A percentile compares a stretch with the other conserved stretches of the same genome.
Conservation (phyloP, 129 eudicot genomes). For the Logfia minima region DNA sequence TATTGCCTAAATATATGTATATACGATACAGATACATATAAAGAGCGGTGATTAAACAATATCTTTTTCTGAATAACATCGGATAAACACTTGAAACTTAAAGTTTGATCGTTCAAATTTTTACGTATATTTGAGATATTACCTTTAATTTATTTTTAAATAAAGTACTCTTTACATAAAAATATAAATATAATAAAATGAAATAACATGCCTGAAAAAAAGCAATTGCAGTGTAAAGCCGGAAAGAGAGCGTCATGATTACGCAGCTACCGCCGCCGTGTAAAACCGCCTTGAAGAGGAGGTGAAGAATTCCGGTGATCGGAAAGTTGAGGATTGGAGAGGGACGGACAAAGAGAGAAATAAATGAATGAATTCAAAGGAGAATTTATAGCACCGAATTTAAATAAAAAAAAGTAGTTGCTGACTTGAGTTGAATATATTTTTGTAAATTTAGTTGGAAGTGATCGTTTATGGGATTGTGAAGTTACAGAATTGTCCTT, state of each 20-base stretch:
- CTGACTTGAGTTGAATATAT: not conserved
- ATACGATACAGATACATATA: too few relatives aligned
- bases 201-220: constrained; percentile 36
- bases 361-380: constrained; percentile 3
- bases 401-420: not conserved
- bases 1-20: not conserved
- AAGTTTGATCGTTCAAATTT: not conserved
- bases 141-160: too few relatives aligned
- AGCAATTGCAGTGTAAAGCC: constrained; percentile 16
- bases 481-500: constrained; percentile 1
- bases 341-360: constrained; percentile 18
- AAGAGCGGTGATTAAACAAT: not conserved
- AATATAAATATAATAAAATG: not conserved
- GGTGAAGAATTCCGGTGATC: constrained; percentile 33
- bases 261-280: not conserved
- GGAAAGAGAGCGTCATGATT: constrained; percentile 26
- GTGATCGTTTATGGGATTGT: not conserved
- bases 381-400: constrained; percentile 26
- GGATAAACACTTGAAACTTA: not conserved
- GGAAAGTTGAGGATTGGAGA: constrained; percentile 4
- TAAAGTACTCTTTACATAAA: not conserved
- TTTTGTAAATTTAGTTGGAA: not conserved
- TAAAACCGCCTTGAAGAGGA: not conserved
- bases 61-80: not conserved
- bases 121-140: not conserved